phyloP scores from a whole-genome alignment of 257 asterid genomes.

The Ocimum tenuiflorum region DNA sequence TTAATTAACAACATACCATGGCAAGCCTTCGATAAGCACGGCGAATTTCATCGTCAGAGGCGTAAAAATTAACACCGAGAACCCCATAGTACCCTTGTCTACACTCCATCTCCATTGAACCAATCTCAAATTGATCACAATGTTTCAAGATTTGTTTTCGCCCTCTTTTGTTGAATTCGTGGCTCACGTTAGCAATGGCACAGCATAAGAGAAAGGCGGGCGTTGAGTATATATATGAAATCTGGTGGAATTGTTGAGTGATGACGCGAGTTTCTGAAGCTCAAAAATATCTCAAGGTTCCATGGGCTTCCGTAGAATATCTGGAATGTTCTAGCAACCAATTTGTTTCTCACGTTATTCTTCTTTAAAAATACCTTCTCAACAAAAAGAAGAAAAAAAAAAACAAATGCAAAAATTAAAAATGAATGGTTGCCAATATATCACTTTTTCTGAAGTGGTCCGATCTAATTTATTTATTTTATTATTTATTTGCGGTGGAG shows the following conservation, averaged over 20 bases:
- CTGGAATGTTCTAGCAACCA: constrained; percentile 27
- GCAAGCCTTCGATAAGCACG: constrained; percentile 64
- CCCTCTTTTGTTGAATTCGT: background rate
- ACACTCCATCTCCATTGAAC: constrained; percentile 20
- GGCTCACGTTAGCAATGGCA: background rate
- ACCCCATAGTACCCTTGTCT: constrained; percentile 33
- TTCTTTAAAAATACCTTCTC: too few species aligned
- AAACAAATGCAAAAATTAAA: too few species aligned
- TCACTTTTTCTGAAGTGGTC: too few species aligned
- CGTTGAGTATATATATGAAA: background rate
- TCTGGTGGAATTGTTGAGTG: background rate
- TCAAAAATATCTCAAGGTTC: background rate
- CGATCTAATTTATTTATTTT: too few species aligned
- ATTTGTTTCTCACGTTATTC: too few species aligned
- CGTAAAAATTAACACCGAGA: constrained; percentile 42
- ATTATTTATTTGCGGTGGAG: too few species aligned
- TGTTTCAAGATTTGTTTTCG: background rate
- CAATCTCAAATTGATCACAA: background rate
- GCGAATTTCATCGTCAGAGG: constrained; percentile 52
- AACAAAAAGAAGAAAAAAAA: too few species aligned
- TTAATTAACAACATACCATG: constrained; percentile 28
- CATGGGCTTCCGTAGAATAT: background rate
- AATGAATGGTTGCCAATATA: too few species aligned
- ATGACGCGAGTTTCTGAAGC: background rate
- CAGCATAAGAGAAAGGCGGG: background rate